These are phyloP conservation scores for Aspergillus wentii DNA, from an alignment of 495 filamentous ascomycete species.

Conservation along the genomic window DNA sequence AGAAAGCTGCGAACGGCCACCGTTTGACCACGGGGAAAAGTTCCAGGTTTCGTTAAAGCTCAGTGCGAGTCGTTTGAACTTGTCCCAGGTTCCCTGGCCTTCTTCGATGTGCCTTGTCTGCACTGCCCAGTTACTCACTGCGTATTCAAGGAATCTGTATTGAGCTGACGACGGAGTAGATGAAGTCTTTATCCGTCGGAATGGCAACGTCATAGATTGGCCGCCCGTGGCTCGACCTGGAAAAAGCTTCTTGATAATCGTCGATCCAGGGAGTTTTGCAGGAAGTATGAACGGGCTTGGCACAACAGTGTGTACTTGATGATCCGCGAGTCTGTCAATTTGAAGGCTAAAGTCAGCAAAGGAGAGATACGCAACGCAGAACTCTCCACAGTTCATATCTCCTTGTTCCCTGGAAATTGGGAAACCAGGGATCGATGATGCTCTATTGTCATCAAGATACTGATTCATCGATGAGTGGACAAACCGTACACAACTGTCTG, in stretches of 20 bases:
- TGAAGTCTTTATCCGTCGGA: not conserved
- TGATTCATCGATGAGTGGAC: constrained; percentile 29
- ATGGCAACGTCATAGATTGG: no score
- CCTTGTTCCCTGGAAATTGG: constrained; percentile 5
- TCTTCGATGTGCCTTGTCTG: constrained; percentile 8
- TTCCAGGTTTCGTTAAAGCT: constrained; percentile 20
- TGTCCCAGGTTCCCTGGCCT: constrained; percentile 8
- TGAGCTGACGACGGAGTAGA: not conserved
- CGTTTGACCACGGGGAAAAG: constrained; percentile 17
- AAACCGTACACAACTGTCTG: constrained; percentile 20
- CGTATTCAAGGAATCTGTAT: constrained; percentile 14
- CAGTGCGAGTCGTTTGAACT: constrained; percentile 8
- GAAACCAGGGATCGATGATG: constrained; percentile 2
- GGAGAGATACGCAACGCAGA: constrained; percentile 18
- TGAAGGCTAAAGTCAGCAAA: constrained; percentile 20
- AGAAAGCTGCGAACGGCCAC: constrained; percentile 15
- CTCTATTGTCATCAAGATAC: constrained; percentile 16
- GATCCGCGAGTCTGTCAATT: constrained; percentile 5
- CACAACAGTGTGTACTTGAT: not conserved
- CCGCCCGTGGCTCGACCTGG: no score
- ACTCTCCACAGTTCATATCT: constrained; percentile 16
- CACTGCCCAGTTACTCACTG: constrained; percentile 6
- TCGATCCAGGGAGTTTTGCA: not conserved
- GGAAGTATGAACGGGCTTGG: not conserved
- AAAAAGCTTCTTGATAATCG: not conserved